Evolutionary conservation across 2,329 filamentous ascomycete genomes (phyloP), one percentile per base, ranked within the genome.

Genomic region (Fusarium nodosum): DNA sequence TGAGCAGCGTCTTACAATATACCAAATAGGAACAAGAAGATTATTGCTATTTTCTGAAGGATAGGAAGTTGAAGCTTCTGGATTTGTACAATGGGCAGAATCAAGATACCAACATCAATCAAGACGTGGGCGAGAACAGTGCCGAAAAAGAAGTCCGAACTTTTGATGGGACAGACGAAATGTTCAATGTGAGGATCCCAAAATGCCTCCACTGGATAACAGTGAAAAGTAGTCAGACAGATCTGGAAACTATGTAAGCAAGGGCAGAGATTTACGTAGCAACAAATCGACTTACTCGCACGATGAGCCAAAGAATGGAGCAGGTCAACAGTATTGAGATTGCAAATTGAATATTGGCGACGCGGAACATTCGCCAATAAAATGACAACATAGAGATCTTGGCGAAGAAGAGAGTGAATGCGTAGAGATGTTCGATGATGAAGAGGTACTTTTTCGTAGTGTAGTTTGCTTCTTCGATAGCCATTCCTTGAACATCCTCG

Each of bases 291-390:
- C 69, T 38, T 34, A 72, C 69, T 6, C 76, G 64, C 22, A 72
- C 61, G 11, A 70, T 54, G 24, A 78, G 68, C 77, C 77, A 79
- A 7, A 77, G 51, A 6, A 75, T 16, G 2, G 75, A 76, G n/a
- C 66, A 69, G 1, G 39, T 72, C 16, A 74, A 31, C 3, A 79
- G 31, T 6, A 77, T 44, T 0, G 66, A 60, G 41, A 78, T 72
- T 7, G 73, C 61, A 1, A 73, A 22, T 20, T 69, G 69, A 50
- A 75, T 75, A 26, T 73, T 74, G 12, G 71, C 59, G 16, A 75
- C 71, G 2, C 71, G 56, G 33, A 79, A 79, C 48, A 79, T 67
- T 15, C 77, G 74, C 75, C 74, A 77, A 57, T 79, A 79, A 20
- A 79, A 76, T 9, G 46, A 61, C 5, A 79, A 61, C 8, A 79